phyloP scores from a whole-genome alignment of 2,329 filamentous ascomycete species.

The Fusarium chaquense region DNA sequence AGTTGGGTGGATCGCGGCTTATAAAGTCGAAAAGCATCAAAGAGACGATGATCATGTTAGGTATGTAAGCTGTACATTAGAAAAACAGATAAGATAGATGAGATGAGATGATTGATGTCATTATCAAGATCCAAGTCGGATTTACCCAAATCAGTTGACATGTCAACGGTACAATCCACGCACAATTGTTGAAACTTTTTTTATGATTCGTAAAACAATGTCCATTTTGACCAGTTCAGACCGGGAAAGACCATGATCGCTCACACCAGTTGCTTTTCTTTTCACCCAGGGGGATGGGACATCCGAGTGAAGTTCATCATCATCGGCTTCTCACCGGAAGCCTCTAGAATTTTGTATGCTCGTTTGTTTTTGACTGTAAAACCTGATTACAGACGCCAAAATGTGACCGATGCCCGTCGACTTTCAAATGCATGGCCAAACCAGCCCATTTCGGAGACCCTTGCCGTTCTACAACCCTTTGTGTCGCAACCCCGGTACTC shows the following conservation, averaged over 20 bases:
- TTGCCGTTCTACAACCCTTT: constrained; percentile 60
- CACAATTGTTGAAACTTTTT: constrained; percentile 32
- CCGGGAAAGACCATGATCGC: constrained; percentile 27
- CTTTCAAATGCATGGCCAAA: constrained; percentile 75
- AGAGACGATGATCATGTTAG: constrained; percentile 8
- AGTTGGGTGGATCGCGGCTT: constrained; percentile 77
- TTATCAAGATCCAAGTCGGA: neutral
- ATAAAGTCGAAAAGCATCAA: constrained; percentile 48
- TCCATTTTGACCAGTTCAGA: constrained; percentile 34
- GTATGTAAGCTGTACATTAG: constrained; percentile 32
- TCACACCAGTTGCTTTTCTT: constrained; percentile 25
- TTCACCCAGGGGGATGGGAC: constrained; percentile 40
- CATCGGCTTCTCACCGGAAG: constrained; percentile 52
- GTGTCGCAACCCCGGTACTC: constrained; percentile 50
- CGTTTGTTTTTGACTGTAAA: constrained; percentile 68
- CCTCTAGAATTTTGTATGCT: constrained; percentile 55
- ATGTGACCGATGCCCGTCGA: constrained; percentile 73
- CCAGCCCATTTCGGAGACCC: constrained; percentile 65
- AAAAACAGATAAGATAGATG: constrained; percentile 22
- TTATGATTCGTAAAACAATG: constrained; percentile 33
- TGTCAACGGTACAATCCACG: constrained; percentile 9
- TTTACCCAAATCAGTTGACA: constrained; percentile 2
- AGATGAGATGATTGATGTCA: constrained; percentile 17
- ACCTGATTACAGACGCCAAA: constrained; percentile 75
- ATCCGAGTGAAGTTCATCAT: constrained; percentile 49